Base-by-base conservation (phyloP, 495 filamentous ascomycete species). In the Bacidia gigantensis region DNA sequence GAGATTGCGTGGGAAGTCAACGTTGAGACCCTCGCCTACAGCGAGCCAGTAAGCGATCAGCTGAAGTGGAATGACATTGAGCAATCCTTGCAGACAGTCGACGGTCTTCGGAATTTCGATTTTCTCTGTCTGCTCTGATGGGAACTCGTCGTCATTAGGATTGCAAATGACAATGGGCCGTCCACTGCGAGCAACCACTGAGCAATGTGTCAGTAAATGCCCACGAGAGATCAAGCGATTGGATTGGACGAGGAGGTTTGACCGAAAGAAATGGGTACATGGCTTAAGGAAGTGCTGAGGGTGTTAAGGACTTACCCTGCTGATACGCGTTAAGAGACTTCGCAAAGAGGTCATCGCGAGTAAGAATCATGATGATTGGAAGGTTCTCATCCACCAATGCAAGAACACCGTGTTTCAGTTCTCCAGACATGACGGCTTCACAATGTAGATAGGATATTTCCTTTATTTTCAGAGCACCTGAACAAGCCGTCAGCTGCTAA, bases 361-460 rank as follows among this genome's bases (percentile, higher is more conserved):
- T 98, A 29, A 98, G 73, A 59, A 98, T 96, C 92, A 98, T 98
- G 72, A 98, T 95, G 67, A 98, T 98, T 51, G 92, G 92, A 25
- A 98, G 78, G 67, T 94, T 88, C 76, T 97, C 92, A 63, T 98
- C 92, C 42, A 98, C 92, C 53, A 98, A 77, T 44, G 92, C 92
- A 62, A 98, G 74, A 51, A 98, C 92, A 72, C 92, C 92, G 66
- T 98, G 92, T 74, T 98, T 98, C 57, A 98, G 71, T 71, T 98
- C 92, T 65, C 92, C 92, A 53, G 92, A 97, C 92, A 98, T 98
- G 68, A 98, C 92, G 62, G 92, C 92, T 73, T 98, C 92, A 67
- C 92, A 98, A 67, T 98, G 92, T 47, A 98, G 84, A 67, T 98
- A 98, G 43, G 92, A 97, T 58, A 98, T 98, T 72, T 98, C 92